Base-by-base conservation (phyloP, 495 filamentous ascomycete species). In the Penicillium silybi region DNA sequence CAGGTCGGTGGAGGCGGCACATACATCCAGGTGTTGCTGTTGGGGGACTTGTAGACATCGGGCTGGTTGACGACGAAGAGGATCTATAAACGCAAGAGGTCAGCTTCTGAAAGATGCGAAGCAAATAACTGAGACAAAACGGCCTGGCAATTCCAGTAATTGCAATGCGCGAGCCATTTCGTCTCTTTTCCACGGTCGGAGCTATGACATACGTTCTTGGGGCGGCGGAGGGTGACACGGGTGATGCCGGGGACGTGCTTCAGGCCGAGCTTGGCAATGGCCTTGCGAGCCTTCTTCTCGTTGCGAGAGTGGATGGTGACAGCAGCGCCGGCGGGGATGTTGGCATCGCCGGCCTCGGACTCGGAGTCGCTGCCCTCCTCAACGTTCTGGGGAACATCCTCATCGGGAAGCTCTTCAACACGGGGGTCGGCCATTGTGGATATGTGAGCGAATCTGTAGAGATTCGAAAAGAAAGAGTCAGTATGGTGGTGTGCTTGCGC, bases 231-330 rank as follows among this genome's bases (percentile, higher is more conserved):
- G 43, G 95, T 99, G 60, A 99, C 95, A 70, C 93, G 84, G 61
- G 95, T 99, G 70, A 99, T 99, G 66, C 95, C 95, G 56, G 87
- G 85, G 58, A 99, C 87, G 63, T 92, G 90, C 80, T 91, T 95
- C 68, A 99, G 78, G 63, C 95, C 92, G 65, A 97, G 82, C 85
- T 99, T 99, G 64, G 88, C 88, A 72, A 98, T 96, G 66, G 90
- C 89, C 80, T 97, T 97, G 69, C 95, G 84, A 48, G 95, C 95
- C 83, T 97, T 99, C 87, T 99, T 99, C 86, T 99, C 95, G 78
- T 95, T 95, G 72, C 93, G 89, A 63, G 89, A 95, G 82, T 97
- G 92, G 62, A 97, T 85, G 50, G 89, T 83, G 69, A 96, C 87
- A 40, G 84, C 80, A 58, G 90, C 89, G 66, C 92, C 92, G 47